Conservation (phyloP, 495 filamentous ascomycete species). For the Neurospora sp. region DNA sequence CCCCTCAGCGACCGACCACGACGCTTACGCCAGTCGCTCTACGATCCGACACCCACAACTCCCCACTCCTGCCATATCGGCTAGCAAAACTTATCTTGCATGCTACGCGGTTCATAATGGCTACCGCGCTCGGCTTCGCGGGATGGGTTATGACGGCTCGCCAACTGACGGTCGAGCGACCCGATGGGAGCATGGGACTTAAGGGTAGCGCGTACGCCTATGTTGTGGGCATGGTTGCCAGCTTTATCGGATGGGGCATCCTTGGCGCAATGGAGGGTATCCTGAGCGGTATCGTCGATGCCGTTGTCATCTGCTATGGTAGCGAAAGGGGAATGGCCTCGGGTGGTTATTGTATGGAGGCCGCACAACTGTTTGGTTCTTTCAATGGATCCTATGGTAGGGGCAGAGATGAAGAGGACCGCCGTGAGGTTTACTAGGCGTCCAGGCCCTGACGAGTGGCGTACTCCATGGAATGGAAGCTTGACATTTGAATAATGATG, state of each 20-base stretch:
- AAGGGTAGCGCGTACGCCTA: conserved; percentile 92
- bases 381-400: neutral
- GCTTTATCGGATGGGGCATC: conserved; percentile 89
- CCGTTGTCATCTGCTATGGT: conserved; percentile 84
- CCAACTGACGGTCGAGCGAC: conserved; percentile 45
- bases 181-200: conserved; percentile 38
- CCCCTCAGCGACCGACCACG: conserved; percentile 46
- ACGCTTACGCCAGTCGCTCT: conserved; percentile 52
- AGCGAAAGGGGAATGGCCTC: conserved; percentile 67
- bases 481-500: neutral
- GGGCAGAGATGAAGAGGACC: neutral
- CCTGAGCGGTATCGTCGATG: conserved; percentile 85
- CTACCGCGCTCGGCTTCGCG: conserved; percentile 81
- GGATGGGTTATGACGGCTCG: conserved; percentile 92
- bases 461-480: neutral
- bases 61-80: conserved; percentile 56
- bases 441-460: neutral
- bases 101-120: conserved; percentile 82
- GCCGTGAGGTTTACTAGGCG: neutral
- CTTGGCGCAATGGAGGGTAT: conserved; percentile 94
- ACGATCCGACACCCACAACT: conserved; percentile 35
- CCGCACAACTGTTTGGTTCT: conserved; percentile 64
- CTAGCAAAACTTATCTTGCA: conserved; percentile 87
- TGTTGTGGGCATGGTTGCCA: conserved; percentile 82
- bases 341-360: conserved; percentile 76